phyloP scores from a whole-genome alignment of 148 eudicot species.

The Fagopyrum tataricum region DNA sequence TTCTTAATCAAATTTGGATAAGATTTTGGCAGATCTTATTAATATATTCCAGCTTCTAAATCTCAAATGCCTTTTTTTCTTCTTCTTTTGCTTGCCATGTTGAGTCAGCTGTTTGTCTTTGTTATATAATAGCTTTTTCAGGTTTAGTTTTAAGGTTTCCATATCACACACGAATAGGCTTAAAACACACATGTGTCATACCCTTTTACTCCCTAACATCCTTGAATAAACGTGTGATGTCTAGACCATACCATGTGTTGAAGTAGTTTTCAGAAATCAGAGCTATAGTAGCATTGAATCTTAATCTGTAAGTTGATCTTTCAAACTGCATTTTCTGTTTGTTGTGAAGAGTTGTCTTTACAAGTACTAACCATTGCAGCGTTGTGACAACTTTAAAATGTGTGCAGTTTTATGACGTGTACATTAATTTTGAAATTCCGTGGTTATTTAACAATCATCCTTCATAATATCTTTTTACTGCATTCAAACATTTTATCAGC shows the following conservation, averaged over 20 bases:
- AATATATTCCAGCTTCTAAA: background rate
- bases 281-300: background rate
- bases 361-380: background rate
- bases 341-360: background rate
- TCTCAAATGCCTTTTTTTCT: background rate
- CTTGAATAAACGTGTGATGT: no score
- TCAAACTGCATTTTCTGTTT: background rate
- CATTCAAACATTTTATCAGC: no score
- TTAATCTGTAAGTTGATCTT: background rate
- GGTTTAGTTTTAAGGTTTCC: background rate
- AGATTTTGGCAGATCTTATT: background rate
- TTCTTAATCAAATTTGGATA: background rate
- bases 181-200: background rate
- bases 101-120: background rate
- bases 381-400: background rate
- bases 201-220: no score
- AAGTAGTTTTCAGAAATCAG: background rate
- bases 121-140: background rate
- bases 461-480: background rate
- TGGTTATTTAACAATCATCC: background rate
- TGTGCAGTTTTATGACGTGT: no score
- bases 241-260: background rate
- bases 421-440: background rate
- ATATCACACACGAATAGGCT: background rate
- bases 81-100: background rate